Evolutionary conservation across 2,329 filamentous ascomycete species (phyloP).

Genomic region (Curvularia sp.): DNA sequence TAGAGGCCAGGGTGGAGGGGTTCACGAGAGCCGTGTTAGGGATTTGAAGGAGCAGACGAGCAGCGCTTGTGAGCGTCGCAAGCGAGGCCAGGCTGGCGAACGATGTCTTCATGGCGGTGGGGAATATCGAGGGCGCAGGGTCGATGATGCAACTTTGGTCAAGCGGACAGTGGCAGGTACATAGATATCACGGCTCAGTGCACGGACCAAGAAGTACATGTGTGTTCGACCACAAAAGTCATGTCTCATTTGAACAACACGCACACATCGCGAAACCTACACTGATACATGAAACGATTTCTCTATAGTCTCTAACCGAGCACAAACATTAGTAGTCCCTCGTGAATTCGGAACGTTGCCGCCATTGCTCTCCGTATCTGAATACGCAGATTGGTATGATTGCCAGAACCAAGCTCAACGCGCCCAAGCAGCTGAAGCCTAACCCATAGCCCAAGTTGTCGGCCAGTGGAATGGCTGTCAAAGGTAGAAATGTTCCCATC

Average conservation of each 20-base stretch:
- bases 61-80: conserved; percentile 52
- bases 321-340: conserved; percentile 24
- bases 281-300: too few species aligned
- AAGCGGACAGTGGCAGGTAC: neutral
- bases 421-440: conserved; percentile 59
- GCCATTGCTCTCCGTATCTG: conserved; percentile 61
- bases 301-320: neutral
- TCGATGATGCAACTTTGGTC: conserved; percentile 5
- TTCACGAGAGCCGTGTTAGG: conserved; percentile 55
- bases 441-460: conserved; percentile 61
- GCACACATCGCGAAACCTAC: neutral
- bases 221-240: neutral
- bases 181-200: neutral
- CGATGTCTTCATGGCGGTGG: conserved; percentile 37
- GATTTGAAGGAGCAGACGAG: conserved; percentile 61
- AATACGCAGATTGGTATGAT: conserved; percentile 62
- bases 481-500: conserved; percentile 64
- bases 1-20: conserved; percentile 58
- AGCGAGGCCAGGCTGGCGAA: conserved; percentile 53
- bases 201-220: neutral
- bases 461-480: conserved; percentile 59
- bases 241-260: neutral
- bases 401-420: conserved; percentile 53
- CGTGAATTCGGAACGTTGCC: conserved; percentile 60
- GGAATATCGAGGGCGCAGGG: neutral